Conservation (phyloP, 2,329 filamentous ascomycete species). For the Ophioceras dolichostomum region DNA sequence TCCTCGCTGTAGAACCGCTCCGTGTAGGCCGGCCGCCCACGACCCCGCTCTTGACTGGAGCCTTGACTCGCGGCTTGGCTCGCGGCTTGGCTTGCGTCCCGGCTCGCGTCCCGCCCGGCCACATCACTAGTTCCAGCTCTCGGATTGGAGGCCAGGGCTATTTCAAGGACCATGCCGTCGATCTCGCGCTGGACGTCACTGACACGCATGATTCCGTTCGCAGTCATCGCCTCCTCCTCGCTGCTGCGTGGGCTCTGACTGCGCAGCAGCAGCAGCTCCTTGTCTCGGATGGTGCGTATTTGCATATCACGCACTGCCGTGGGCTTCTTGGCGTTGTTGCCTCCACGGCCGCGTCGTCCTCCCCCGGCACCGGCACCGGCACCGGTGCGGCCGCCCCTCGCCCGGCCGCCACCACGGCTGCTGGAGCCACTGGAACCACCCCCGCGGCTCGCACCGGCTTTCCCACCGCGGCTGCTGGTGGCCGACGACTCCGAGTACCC, state of each 20-base stretch:
- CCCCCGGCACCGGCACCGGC: constrained; percentile 6
- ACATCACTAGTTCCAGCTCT: too few species aligned
- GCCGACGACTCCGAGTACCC: constrained; percentile 1
- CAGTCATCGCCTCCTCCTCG: constrained; percentile 22
- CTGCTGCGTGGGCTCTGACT: constrained; percentile 17
- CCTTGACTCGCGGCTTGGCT: too few species aligned
- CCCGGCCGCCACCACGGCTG: constrained; percentile 19
- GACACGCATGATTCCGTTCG: constrained; percentile 20
- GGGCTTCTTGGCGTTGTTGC: constrained; percentile 10
- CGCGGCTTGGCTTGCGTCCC: constrained; percentile 7
- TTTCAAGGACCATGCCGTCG: constrained; percentile 10
- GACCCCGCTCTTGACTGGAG: too few species aligned
- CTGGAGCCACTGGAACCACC: constrained; percentile 13
- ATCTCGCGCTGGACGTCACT: constrained; percentile 17
- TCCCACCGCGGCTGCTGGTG: constrained; percentile 3
- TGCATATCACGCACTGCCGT: constrained; percentile 5
- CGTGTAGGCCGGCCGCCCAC: constrained; percentile 5
- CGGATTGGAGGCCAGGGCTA: constrained; percentile 11
- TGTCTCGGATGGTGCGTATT: constrained; percentile 10
- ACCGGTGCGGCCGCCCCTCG: constrained; percentile 5
- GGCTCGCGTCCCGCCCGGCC: constrained; percentile 2
- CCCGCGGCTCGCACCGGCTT: not conserved
- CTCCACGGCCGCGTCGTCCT: constrained; percentile 6
- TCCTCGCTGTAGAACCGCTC: constrained; percentile 15
- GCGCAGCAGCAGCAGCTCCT: constrained; percentile 10